Evolutionary conservation across 352 stramenopile species (phyloP).

Genomic region (Pythium oligandrum): DNA sequence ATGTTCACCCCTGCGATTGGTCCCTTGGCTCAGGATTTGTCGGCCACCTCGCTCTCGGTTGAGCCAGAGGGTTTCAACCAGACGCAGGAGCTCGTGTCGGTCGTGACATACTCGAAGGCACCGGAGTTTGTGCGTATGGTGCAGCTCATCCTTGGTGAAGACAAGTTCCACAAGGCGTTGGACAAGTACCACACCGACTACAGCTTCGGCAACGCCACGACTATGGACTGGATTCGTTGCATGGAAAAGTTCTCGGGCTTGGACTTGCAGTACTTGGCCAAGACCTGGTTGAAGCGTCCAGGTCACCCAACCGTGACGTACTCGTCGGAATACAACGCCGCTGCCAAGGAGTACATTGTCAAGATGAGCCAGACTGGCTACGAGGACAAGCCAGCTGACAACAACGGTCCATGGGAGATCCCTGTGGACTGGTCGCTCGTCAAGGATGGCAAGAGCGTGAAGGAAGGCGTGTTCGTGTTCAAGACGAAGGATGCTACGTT

Average conservation of each 20-base stretch:
- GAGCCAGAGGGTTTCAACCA: conserved; percentile 76
- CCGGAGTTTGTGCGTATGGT: conserved; percentile 80
- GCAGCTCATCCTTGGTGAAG: conserved; percentile 56
- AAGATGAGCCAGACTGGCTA: conserved; percentile 67
- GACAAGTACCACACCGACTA: conserved; percentile 80
- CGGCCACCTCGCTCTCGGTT: conserved; percentile 60
- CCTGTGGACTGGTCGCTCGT: conserved; percentile 72
- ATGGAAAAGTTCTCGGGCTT: conserved; percentile 70
- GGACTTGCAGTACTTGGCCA: conserved; percentile 57
- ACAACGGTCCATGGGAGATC: conserved; percentile 75
- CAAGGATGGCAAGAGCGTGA: conserved; percentile 55
- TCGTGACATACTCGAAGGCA: conserved; percentile 76
- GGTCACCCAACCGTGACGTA: conserved; percentile 66
- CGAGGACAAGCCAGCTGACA: conserved; percentile 56
- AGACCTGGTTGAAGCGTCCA: conserved; percentile 71
- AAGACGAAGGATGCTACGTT: conserved; percentile 54
- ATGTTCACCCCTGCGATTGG: conserved; percentile 74
- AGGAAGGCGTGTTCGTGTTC: conserved; percentile 55
- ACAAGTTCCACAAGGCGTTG: conserved; percentile 68
- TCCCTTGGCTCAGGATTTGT: conserved; percentile 62
- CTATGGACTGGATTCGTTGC: conserved; percentile 70
- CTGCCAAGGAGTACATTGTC: conserved; percentile 45
- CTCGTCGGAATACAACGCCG: conserved; percentile 45
- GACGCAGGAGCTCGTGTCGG: conserved; percentile 73
- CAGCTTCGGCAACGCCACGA: conserved; percentile 64